Base-by-base conservation (phyloP, 805 yeast species). In the Zygosaccharomyces siamensis region DNA sequence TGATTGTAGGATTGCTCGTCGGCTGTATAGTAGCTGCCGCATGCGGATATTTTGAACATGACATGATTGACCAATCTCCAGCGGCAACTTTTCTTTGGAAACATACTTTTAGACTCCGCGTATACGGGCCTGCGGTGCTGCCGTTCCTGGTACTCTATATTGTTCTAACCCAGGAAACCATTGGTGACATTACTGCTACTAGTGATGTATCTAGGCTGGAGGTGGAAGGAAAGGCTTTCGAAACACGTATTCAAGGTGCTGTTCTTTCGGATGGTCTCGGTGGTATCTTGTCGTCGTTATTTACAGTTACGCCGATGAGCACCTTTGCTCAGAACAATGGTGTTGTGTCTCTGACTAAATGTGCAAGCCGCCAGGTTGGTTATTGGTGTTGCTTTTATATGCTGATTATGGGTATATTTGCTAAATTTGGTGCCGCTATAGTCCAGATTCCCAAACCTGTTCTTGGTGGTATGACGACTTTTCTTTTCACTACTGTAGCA, bases 251-350 rank as follows among this genome's bases (percentile, higher is more conserved):
- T 56, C 97, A 90, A 72, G 97, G 97, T 60, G 97, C 96, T 69
- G 79, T 89, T 40, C 74, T 89, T 31, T 93, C 95, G 16, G 96
- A 89, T 67, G 97, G 96, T 40, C 59, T 87, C 56, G 85, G 85
- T 64, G 90, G 96, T 52, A 59, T 84, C 20, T 54, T 89, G 3
- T 84, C 93, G 12, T 89, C 89, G 38, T 72, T 89, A 39, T 77
- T 81, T 77, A 89, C 96, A 18, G 72, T 86, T 47, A 85, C 96
- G n/a, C 96, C 97, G 49, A 75, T 89, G 80, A 83, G 95, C 10
- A 84, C 93, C 0, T 90, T 90, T 72, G 96, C 97, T 11, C 97
- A 89, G 70, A 90, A 90, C 71, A 90, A 90, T 66, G 97, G 97
- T 74, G 96, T 89, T 50, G 89, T 89, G 56, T 83, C 95, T 37